These are phyloP conservation scores for Cystofilobasidium bisporidii DNA, from an alignment of 768 basidiomycete species.

Conservation along the genomic window DNA sequence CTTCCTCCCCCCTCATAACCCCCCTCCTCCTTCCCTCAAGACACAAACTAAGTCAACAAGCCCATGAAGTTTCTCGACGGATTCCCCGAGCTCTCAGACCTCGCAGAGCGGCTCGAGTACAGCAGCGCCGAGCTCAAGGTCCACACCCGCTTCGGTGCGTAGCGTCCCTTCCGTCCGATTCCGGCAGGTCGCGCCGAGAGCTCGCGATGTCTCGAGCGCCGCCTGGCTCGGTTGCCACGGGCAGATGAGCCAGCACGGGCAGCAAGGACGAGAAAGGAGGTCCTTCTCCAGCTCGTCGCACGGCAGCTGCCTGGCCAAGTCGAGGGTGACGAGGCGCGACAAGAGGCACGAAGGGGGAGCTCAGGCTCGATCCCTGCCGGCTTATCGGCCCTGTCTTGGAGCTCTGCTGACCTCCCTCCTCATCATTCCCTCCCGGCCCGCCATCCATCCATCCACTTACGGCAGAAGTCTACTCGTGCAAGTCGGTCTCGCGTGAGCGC, in stretches of 20 bases:
- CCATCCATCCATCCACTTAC: constrained; percentile 8
- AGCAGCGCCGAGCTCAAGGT: constrained; percentile 53
- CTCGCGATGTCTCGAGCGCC: background rate
- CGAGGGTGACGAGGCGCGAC: no score
- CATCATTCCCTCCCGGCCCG: background rate
- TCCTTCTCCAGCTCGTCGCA: no score
- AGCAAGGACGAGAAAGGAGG: no score
- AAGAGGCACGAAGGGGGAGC: no score
- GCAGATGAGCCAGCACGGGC: no score
- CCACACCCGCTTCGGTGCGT: constrained; percentile 64
- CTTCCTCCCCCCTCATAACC: no score
- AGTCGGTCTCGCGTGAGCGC: constrained; percentile 94
- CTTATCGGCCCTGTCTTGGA: background rate
- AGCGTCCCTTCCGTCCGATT: background rate
- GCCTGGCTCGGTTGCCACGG: background rate
- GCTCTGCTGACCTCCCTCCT: background rate
- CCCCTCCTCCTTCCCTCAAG: no score
- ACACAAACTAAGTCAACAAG: no score
- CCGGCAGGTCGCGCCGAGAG: constrained; percentile 39
- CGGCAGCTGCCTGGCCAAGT: no score
- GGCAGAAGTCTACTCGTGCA: constrained; percentile 73
- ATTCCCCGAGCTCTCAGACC: constrained; percentile 58
- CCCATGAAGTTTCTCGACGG: constrained; percentile 88
- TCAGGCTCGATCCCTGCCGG: no score
- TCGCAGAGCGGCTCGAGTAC: constrained; percentile 59